Percentiles rank a stretch among this genome's conserved stretches.
Evolutionary conservation across 1,139 yeast species (phyloP).

Genomic region (Geotrichum citri-aurantii): DNA sequence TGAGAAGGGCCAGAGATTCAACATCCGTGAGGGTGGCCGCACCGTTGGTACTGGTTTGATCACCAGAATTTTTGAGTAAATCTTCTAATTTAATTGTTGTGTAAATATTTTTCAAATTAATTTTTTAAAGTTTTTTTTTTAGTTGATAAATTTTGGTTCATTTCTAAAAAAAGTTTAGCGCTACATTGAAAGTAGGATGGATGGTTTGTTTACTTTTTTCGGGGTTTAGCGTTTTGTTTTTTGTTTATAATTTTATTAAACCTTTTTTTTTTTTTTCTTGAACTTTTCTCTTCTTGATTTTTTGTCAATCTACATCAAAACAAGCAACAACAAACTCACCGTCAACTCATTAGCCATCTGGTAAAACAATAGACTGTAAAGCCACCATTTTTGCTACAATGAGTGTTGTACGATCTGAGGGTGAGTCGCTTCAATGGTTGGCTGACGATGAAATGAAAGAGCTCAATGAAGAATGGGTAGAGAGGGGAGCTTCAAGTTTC

Average conservation of each 20-base stretch:
- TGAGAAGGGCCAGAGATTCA: constrained; percentile 96
- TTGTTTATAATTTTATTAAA: background rate
- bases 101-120: background rate
- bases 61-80: constrained; percentile 81
- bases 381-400: background rate
- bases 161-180: no score
- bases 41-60: constrained; percentile 98
- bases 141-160: background rate
- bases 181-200: background rate
- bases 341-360: background rate
- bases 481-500: constrained; percentile 2
- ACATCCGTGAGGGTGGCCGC: constrained; percentile 99
- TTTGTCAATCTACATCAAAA: background rate
- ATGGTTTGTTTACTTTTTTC: background rate
- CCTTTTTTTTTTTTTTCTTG: background rate
- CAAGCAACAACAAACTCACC: background rate
- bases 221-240: background rate
- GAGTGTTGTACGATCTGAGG: background rate
- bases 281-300: background rate
- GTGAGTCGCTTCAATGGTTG: constrained; percentile 5
- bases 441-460: constrained; percentile 8
- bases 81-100: constrained; percentile 11
- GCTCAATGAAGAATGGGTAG: constrained; percentile 15
- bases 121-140: background rate
- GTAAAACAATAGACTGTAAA: background rate